Percentiles rank a stretch among this genome's conserved stretches.
Evolutionary conservation across 139 green algal genomes (phyloP).

Genomic region (Gonium pectorale): DNA sequence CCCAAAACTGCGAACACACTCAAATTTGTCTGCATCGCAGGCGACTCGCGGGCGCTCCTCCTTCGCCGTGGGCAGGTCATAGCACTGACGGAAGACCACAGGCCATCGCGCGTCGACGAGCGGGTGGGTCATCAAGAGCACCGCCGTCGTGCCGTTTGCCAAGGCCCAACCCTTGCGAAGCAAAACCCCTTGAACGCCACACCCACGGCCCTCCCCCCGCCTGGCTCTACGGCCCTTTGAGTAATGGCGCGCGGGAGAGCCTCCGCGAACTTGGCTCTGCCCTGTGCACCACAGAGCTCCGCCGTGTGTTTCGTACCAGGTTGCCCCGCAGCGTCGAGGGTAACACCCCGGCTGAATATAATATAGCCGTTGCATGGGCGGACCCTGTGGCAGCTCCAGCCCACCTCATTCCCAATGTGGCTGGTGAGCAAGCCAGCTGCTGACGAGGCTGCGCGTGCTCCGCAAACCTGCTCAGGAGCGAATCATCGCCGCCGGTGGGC

Average conservation of each 20-base stretch:
- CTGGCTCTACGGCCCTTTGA: no score
- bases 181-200: no score
- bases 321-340: no score
- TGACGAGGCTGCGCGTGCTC: background rate
- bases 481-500: slow-evolving; percentile 58
- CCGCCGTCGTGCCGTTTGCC: background rate
- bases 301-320: no score
- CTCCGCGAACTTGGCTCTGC: no score
- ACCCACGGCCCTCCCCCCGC: no score
- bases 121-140: slow-evolving; percentile 19
- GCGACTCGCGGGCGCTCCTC: slow-evolving; percentile 69
- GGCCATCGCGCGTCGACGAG: slow-evolving; percentile 68
- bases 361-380: no score
- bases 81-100: slow-evolving; percentile 69
- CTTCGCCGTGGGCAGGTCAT: slow-evolving; percentile 46
- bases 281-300: no score
- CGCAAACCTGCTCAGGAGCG: slow-evolving; percentile 36
- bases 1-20: background rate
- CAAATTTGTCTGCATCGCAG: slow-evolving; percentile 42
- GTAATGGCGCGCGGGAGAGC: no score
- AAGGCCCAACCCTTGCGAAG: no score
- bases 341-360: no score
- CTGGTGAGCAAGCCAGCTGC: background rate
- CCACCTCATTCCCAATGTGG: background rate
- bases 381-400: no score